Base-by-base conservation (phyloP, 805 yeast species). In the Schizosaccharomyces cryophilus region DNA sequence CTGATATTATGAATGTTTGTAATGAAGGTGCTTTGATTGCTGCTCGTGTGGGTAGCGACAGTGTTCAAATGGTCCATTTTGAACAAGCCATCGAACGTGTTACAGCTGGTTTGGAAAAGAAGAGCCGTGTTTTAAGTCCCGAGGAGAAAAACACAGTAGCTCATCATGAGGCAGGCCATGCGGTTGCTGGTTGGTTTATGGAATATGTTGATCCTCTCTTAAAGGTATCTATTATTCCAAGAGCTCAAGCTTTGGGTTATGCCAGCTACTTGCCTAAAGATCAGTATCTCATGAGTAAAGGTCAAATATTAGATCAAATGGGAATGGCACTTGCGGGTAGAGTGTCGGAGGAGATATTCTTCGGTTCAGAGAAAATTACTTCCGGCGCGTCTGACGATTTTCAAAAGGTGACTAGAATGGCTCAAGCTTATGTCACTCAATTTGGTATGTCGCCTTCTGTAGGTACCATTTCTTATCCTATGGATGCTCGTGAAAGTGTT, bases 111-210 rank as follows among this genome's bases (percentile, higher is more conserved):
- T 75, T 93, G 64, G 97, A 90, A 72, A 86, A 86, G 76, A 90
- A 87, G 72, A 79, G 89, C 17, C 83, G 84, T 68, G 79, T 93
- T 15, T 75, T 94, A 63, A 80, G 87, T 2, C 84, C 87, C 1
- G 89, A 84, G 63, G 97, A 94, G 69, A 87, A 88, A 73, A 81
- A 77, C 64, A 81, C 87, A 31, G 96, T 94, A 62, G 98, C 98
- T 0, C 93, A 85, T 68, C 98, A 94, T 70, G 99, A 93, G 72
- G 98, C 99, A 2, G 99, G 98, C 3, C 98, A 94, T 73, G 98
- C 99, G 11, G 80, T 93, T 63, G 89, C 97, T 72, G 98, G 98
- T 13, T 93, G 98, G 99, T 88, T 76, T 69, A 77, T 93, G 68
- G 80, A 85, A 71, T 78, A 79, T 71, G 95, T 97, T 1, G 96